Conservation (phyloP, 192 early-diverging fungal genomes). For the Tieghemiomyces parasiticus region DNA sequence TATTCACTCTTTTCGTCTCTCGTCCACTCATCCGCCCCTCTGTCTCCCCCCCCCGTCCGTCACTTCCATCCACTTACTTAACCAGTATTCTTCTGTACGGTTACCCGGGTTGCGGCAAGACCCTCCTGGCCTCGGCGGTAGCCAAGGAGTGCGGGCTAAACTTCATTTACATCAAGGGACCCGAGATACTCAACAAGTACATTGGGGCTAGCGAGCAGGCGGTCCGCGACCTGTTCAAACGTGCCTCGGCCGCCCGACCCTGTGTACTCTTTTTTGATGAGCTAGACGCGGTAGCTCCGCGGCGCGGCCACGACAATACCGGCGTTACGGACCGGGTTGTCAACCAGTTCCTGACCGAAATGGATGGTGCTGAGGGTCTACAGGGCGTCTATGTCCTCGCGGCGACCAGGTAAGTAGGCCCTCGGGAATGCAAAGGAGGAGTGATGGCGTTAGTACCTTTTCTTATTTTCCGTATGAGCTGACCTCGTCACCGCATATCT, state of each 20-base stretch:
- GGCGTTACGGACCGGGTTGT: slow-evolving; percentile 98
- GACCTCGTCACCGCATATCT: no score
- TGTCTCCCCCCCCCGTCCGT: no score
- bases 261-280: slow-evolving; percentile 98
- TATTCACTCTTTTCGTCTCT: no score
- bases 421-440: no score
- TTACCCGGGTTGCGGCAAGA: slow-evolving; percentile 98
- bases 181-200: slow-evolving; percentile 96
- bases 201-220: slow-evolving; percentile 95
- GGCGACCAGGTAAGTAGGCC: slow-evolving; percentile 63
- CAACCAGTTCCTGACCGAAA: slow-evolving; percentile 95
- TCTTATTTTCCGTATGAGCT: no score
- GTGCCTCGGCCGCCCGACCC: slow-evolving; percentile 83
- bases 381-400: slow-evolving; percentile 94
- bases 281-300: slow-evolving; percentile 93
- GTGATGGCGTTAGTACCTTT: no score
- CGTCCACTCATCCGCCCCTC: no score
- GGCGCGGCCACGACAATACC: slow-evolving; percentile 94
- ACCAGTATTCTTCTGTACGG: slow-evolving; percentile 75
- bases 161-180: slow-evolving; percentile 95
- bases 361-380: slow-evolving; percentile 96
- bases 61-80: no score
- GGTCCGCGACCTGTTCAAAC: slow-evolving; percentile 87
- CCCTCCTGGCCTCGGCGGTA: slow-evolving; percentile 84
- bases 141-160: slow-evolving; percentile 94